Evolutionary conservation across 495 filamentous ascomycete genomes (phyloP).

Genomic region (Friedmanniomyces simplex): DNA sequence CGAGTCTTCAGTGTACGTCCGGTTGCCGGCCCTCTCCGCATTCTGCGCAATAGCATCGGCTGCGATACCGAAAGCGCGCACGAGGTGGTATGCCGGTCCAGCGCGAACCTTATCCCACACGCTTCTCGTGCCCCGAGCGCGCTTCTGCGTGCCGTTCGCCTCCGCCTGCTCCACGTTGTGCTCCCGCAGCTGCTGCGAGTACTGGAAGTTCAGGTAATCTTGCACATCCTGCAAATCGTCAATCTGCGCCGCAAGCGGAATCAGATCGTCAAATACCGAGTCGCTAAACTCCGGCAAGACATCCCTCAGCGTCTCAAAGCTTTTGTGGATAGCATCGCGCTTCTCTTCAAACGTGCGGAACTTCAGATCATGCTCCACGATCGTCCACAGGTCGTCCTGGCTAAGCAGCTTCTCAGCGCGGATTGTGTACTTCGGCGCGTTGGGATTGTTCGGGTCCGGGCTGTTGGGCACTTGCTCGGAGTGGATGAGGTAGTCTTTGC

Average conservation of each 20-base stretch:
- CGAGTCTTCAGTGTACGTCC: conserved; percentile 76
- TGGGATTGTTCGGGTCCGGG: conserved; percentile 45
- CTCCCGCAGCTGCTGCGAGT: conserved; percentile 72
- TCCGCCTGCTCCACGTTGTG: conserved; percentile 38
- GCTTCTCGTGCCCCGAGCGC: conserved; percentile 62
- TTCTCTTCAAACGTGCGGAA: conserved; percentile 86
- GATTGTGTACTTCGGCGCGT: conserved; percentile 60
- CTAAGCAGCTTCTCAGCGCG: conserved; percentile 79
- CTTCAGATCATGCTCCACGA: conserved; percentile 88
- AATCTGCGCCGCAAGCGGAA: conserved; percentile 62
- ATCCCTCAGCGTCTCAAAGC: conserved; percentile 60
- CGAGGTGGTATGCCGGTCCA: conserved; percentile 67
- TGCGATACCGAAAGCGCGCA: conserved; percentile 81
- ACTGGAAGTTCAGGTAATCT: conserved; percentile 94
- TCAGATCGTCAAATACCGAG: conserved; percentile 65
- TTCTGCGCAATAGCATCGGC: conserved; percentile 81
- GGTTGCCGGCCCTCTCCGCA: conserved; percentile 62
- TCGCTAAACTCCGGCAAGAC: conserved; percentile 43
- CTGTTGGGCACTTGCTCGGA: conserved; percentile 57
- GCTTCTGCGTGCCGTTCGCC: conserved; percentile 57
- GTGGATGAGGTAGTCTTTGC: conserved; percentile 95
- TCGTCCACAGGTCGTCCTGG: conserved; percentile 88
- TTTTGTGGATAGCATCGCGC: conserved; percentile 66
- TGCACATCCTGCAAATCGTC: conserved; percentile 94
- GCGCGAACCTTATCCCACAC: conserved; percentile 76